Base-by-base conservation (phyloP, 495 filamentous ascomycete species). In the Penicillium paradoxum region DNA sequence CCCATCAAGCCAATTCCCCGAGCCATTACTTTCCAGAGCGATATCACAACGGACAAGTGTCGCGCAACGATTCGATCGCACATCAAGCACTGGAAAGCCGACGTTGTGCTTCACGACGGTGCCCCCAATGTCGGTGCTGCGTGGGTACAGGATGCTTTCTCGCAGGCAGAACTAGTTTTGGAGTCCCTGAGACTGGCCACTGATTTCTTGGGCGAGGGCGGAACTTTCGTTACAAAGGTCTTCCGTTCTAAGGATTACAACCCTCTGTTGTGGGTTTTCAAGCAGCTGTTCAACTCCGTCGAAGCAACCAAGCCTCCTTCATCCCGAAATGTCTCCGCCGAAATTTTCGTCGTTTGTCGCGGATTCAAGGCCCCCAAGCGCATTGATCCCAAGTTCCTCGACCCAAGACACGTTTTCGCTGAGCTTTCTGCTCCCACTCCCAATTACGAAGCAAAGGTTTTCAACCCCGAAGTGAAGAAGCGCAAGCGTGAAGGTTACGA, bases 231-330 rank as follows among this genome's bases (percentile, higher is more conserved):
- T 45, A 99, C 93, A 39, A 99, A 99, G 66, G 88, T 99, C 24
- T 99, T 99, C 77, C 72, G 93, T 53, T 95, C 89, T n/a, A 96
- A 95, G 63, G 91, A 98, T 67, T 97, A 96, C 78, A 96, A 97
- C 66, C 82, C 88, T 41, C 74, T 99, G 40, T 82, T 97, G 41
- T 99, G 93, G 93, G 92, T 97, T 37, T 95, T 96, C 78, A 95
- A 95, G 61, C 95, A 97, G 68, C 77, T 97, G 3, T 98, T 98
- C 75, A 79, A 77, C 24, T 92, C 91, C 40, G 93, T 98, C 45
- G 91, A 97, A 62, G 91, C 93, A 5, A 98, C 93, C 8, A 98
- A 98, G 70, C 93, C 93, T 11, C 93, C 93, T 4, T 96, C 92
- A 4, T 95, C 90, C 1, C 79, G 93, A 72, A 96, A 91, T 56